phyloP scores from a whole-genome alignment of 78 protist species.

The Dictyostelium capitatum region DNA sequence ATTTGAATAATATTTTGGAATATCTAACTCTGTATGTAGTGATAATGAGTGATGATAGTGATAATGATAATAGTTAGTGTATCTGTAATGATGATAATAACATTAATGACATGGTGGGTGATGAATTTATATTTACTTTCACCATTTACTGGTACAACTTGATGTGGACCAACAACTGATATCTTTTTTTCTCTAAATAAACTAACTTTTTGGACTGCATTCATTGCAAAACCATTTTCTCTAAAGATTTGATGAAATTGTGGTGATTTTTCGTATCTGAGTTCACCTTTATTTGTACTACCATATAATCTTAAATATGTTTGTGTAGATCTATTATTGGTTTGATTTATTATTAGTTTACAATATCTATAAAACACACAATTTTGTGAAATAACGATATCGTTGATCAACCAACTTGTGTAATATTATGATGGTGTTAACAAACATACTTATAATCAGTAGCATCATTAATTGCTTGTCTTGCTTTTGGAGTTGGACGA shows the following conservation, averaged over 20 bases:
- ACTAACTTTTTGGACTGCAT: constrained; percentile 20
- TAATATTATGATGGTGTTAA: neutral
- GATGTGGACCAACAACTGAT: constrained; percentile 24
- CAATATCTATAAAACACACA: neutral
- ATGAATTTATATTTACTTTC: neutral
- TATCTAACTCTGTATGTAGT: constrained; percentile 3
- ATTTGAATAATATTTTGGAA: constrained; percentile 51
- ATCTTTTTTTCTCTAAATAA: constrained; percentile 4
- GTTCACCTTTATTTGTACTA: neutral
- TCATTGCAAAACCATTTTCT: constrained; percentile 23
- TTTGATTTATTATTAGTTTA: neutral
- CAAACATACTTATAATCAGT: constrained; percentile 14
- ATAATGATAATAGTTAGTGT: neutral
- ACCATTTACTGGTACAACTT: constrained; percentile 10
- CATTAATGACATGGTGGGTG: neutral
- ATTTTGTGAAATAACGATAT: neutral
- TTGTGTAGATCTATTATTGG: constrained; percentile 11
- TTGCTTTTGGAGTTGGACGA: neutral
- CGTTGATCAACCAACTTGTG: too few species aligned
- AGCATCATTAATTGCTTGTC: constrained; percentile 8
- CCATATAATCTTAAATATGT: constrained; percentile 23
- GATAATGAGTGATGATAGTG: neutral
- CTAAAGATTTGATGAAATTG: constrained; percentile 13
- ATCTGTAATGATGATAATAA: neutral
- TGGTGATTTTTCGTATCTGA: constrained; percentile 51